Evolutionary conservation across 108 stramenopile genomes (phyloP), one percentile per base, ranked within the genome.

Genomic region (Cyclotella sp.): DNA sequence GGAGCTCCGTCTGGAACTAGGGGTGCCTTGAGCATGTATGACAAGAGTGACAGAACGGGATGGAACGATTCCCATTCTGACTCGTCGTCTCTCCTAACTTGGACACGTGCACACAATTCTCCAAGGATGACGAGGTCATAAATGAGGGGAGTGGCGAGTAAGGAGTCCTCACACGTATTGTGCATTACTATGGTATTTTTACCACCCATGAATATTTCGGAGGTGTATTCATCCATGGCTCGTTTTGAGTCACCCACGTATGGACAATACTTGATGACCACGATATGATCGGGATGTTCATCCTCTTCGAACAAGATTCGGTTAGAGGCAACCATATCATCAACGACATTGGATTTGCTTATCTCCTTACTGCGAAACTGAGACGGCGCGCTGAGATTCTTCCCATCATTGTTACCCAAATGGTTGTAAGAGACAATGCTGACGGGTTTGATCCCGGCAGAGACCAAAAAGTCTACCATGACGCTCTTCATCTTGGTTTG

Each of bases 321-420:
- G 78, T 98, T 99, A 15, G 97, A 97, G 42, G 93, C 95, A 27
- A 98, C 98, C 98, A 99, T 98, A 83, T 99, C 98, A 78, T 98
- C 98, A 6, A 99, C 97, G 29, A 99, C 98, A 79, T 98, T 99
- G 29, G 92, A 94, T 83, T 99, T 98, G 86, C 91, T 93, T 68
- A 99, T 98, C 78, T 99, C 98, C 84, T 99, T 99, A 82, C 94
- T 95, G 18, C 98, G 95, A 86, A 99, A 99, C 83, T 97, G 96
- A 72, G 90, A 90, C 19, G 98, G 98, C 4, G 97, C 97, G 63
- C 88, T 90, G 39, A 99, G 86, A 78, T 99, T 99, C 69, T 94
- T 94, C 30, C 98, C 98, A 81, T 99, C 98, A 75, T 99, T 99
- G 82, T 99, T 99, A 15, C 98, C 98, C 60, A 99, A 78, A 84